Evolutionary conservation across 768 basidiomycete species (phyloP).

Genomic region (Roridomyces roridus): DNA sequence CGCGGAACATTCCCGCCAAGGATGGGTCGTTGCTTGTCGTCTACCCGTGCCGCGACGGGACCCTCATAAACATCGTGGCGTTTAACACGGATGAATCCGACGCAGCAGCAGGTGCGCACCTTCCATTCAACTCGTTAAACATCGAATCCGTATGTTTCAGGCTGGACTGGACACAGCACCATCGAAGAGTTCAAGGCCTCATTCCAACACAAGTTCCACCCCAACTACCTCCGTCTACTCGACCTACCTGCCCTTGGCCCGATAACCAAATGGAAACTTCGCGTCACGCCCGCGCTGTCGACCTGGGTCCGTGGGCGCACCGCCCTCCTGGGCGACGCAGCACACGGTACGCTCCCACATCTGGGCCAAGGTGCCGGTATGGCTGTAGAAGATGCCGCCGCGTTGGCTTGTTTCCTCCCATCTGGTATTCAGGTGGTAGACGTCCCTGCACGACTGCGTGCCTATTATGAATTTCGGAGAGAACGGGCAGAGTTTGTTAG

Average conservation of each 20-base stretch:
- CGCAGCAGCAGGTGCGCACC: neutral
- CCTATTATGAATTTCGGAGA: slow-evolving; percentile 9
- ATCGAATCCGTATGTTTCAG: no score
- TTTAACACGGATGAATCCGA: neutral
- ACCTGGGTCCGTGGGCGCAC: slow-evolving; percentile 5
- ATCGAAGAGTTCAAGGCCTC: neutral
- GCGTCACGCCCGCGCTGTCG: neutral
- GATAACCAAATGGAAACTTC: slow-evolving; percentile 3
- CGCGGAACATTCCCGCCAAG: neutral
- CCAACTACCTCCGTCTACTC: slow-evolving; percentile 8
- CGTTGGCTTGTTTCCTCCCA: slow-evolving; percentile 8
- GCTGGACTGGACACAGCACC: neutral
- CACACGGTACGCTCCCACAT: slow-evolving; percentile 4
- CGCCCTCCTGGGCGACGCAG: neutral
- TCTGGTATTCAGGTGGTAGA: neutral
- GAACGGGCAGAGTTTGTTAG: slow-evolving; percentile 7
- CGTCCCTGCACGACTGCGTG: neutral
- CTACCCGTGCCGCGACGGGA: neutral
- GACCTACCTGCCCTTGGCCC: neutral
- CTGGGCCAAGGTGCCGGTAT: slow-evolving; percentile 8
- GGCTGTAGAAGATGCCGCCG: slow-evolving; percentile 8
- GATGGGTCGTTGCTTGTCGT: slow-evolving; percentile 2
- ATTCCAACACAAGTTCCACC: neutral
- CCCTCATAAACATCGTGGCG: slow-evolving; percentile 4
- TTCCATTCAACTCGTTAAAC: no score